Base-by-base conservation (phyloP, 139 green algal genomes). In the Eudorina sp. region DNA sequence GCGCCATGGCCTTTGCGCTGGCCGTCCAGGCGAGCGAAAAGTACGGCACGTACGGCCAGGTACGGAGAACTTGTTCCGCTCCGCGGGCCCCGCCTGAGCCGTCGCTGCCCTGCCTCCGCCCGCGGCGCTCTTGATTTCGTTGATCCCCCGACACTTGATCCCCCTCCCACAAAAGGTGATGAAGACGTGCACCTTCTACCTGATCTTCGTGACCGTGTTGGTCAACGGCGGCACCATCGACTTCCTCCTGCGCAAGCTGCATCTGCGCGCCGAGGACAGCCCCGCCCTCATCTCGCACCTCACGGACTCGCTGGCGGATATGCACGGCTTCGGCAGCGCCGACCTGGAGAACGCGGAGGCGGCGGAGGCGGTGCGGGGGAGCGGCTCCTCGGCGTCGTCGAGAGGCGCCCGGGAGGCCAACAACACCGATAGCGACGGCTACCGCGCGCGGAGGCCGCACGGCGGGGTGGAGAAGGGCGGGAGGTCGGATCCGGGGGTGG, bases 1-100 rank as follows among this genome's bases (percentile, higher is more conserved):
- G 89, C 51, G 92, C 92, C 41, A 95, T 96, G 91, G 94, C 94
- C 0, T 95, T 96, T 87, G 93, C 94, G 4, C 89, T 96, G 51
- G 70, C 91, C 16, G 75, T 96, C 85, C 64, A 93, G 64, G 92
- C 93, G 5, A 40, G 72, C 0, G 86, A 92, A 21, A 43, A 85
- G 11, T 89, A 92, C 38, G 92, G 92, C 8, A 69, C 85, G 64
- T 48, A 53, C 18, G 89, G 90, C 25, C 53, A 89, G 53, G 85
- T 94, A 18, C 16, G 62, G n/a, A n/a, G n/a, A n/a, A n/a, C n/a
- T n/a, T n/a, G n/a, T n/a, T n/a, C n/a, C n/a, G n/a, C n/a, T n/a
- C n/a, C n/a, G n/a, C n/a, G n/a, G n/a, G 13, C 51, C 51, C 16
- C 13, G 13, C 51, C 13, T 58, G 13, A 13, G 51, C 51, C 51